Conservation (phyloP, 2,329 filamentous ascomycete genomes). For the Claviceps arundinis region DNA sequence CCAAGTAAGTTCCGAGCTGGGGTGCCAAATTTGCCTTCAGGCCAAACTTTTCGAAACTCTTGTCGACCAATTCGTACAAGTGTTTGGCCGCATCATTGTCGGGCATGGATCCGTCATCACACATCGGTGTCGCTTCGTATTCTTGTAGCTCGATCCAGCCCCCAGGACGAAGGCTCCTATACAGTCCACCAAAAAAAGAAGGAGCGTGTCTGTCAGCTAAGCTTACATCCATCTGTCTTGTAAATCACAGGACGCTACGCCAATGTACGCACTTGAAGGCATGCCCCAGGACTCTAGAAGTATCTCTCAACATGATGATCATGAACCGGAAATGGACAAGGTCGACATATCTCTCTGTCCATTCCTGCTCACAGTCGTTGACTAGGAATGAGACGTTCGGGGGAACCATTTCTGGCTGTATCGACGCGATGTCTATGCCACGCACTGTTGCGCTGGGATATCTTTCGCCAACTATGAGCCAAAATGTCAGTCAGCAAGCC, state of each 20-base stretch:
- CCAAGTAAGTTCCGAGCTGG: constrained; percentile 7
- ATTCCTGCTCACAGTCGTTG: constrained; percentile 21
- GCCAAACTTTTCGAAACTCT: constrained; percentile 8
- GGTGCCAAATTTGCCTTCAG: constrained; percentile 10
- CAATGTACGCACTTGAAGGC: constrained; percentile 9
- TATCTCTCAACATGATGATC: constrained; percentile 9
- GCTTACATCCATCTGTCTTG: background rate
- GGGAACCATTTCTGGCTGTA: constrained; percentile 27
- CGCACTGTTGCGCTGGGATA: constrained; percentile 23
- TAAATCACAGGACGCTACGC: background rate
- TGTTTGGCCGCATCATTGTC: constrained; percentile 7
- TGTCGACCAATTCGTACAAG: constrained; percentile 6
- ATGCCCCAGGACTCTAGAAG: constrained; percentile 8
- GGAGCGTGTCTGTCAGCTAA: background rate
- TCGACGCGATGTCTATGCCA: constrained; percentile 26
- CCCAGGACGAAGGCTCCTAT: constrained; percentile 22
- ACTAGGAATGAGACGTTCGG: constrained; percentile 26
- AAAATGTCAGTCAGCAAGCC: background rate
- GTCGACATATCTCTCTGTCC: constrained; percentile 15
- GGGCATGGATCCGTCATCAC: constrained; percentile 21
- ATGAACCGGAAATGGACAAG: constrained; percentile 18
- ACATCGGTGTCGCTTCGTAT: constrained; percentile 18
- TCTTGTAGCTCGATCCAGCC: constrained; percentile 33
- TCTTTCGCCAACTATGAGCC: constrained; percentile 9
- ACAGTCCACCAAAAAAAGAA: background rate